phyloP scores from a whole-genome alignment of 2,329 filamentous ascomycete species.

The Emericellopsis cladophorae region DNA sequence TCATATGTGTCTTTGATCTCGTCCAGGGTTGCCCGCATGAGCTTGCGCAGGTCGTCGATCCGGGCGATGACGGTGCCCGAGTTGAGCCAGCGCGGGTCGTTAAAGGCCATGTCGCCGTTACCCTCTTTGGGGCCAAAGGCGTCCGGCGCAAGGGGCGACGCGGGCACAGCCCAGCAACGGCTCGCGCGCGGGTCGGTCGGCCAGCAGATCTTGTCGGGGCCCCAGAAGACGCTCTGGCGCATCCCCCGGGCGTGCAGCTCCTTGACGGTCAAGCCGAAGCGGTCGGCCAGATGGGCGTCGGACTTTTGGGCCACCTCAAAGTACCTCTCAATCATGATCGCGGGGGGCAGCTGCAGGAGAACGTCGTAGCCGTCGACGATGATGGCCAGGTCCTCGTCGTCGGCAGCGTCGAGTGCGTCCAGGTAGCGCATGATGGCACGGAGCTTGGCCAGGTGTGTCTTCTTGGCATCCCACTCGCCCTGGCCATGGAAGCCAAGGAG shows the following conservation, averaged over 20 bases:
- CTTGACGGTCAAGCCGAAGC: constrained; percentile 28
- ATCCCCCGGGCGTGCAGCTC: constrained; percentile 16
- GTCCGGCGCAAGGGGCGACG: constrained; percentile 15
- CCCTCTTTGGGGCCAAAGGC: constrained; percentile 23
- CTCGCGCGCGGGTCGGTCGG: constrained; percentile 19
- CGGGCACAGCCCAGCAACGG: constrained; percentile 26
- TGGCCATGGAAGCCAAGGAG: constrained; percentile 24
- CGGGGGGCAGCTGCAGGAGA: constrained; percentile 52
- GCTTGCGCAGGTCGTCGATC: constrained; percentile 13
- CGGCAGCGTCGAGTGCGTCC: constrained; percentile 10
- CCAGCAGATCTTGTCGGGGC: constrained; percentile 31
- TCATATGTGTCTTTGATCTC: constrained; percentile 10
- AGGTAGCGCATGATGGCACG: constrained; percentile 22
- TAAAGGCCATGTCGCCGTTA: constrained; percentile 13
- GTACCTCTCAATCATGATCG: constrained; percentile 51
- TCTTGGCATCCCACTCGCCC: constrained; percentile 18
- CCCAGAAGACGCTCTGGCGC: constrained; percentile 27
- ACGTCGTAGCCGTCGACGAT: constrained; percentile 52
- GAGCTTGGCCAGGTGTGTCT: constrained; percentile 25
- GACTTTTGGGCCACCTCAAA: constrained; percentile 37
- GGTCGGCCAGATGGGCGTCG: constrained; percentile 35
- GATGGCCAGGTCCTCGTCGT: constrained; percentile 47
- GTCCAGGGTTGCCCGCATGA: constrained; percentile 12
- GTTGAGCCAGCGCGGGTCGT: constrained; percentile 28
- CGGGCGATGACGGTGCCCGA: constrained; percentile 32